Evolutionary conservation across 345 rosid genomes (phyloP).

Genomic region (Microcos paniculata): DNA sequence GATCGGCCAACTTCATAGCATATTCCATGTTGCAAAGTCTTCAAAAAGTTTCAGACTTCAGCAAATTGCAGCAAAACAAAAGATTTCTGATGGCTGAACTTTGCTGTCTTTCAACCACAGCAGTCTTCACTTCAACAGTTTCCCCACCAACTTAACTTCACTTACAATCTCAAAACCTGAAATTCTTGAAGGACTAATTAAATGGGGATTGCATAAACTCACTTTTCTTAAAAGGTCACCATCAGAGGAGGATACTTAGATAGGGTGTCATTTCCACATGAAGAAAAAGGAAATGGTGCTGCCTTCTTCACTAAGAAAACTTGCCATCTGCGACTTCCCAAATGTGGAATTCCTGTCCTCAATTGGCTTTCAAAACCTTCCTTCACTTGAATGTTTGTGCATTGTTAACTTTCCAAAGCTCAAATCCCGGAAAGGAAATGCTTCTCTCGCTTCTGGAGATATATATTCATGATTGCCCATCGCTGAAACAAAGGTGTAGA

Average conservation of each 20-base stretch:
- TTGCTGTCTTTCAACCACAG: too few species aligned
- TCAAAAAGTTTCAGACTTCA: too few species aligned
- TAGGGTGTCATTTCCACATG: slow-evolving; percentile 19
- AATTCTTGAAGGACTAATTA: slow-evolving; percentile 13
- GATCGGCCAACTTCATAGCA: too few species aligned
- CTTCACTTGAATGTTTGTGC: slow-evolving; percentile 5
- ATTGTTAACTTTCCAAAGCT: slow-evolving; percentile 19
- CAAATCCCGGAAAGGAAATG: slow-evolving; percentile 1
- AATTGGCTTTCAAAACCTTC: slow-evolving; percentile 14
- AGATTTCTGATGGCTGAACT: too few species aligned
- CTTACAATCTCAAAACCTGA: slow-evolving; percentile 6
- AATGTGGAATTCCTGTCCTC: slow-evolving; percentile 15
- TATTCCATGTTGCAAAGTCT: too few species aligned
- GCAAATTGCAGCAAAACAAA: too few species aligned
- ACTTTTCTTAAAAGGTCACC: neutral
- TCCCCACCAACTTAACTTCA: slow-evolving; percentile 12
- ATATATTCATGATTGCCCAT: slow-evolving; percentile 13
- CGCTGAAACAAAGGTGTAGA: slow-evolving; percentile 17
- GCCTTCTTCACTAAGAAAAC: slow-evolving; percentile 4
- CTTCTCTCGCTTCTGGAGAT: slow-evolving; percentile 15
- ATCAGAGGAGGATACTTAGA: slow-evolving; percentile 9
- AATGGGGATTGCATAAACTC: slow-evolving; percentile 32
- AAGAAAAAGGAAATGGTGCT: slow-evolving; percentile 17
- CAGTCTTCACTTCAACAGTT: too few species aligned
- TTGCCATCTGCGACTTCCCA: slow-evolving; percentile 9